Evolutionary conservation across 2,329 filamentous ascomycete species (phyloP), one percentile per base, ranked within the genome.

Genomic region (Ophiocordyceps camponoti-leonardi): DNA sequence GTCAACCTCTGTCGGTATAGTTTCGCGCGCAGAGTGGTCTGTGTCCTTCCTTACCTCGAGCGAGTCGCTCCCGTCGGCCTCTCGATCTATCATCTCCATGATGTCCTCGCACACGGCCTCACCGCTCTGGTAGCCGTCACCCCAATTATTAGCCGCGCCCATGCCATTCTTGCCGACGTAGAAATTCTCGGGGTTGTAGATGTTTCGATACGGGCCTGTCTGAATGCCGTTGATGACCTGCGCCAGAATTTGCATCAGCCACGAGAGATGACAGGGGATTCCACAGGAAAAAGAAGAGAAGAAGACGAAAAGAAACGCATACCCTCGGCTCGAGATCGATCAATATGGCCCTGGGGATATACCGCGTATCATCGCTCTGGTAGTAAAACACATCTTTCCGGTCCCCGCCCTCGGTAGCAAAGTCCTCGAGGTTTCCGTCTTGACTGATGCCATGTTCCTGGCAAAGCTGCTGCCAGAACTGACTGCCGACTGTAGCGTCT

Each of bases 341-440:
- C 44, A 98, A 71, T 56, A 98, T 96, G 43, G 92, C 90, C 59
- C 92, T 79, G 12, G 92, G 92, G 53, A 98, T 96, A 65, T 98
- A 98, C 67, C 92, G 78, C 48, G 92, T 98, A 61, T 98, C 92
- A 70, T 98, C 92, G 60, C 88, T 96, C 73, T 93, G 90, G 69
- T 96, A 98, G 75, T 94, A 96, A 68, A 96, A 96, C 49, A 98
- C 92, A 66, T 98, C 92, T 64, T 98, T 98, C 55, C 92, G 82
- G 67, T 98, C 92, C 53, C 90, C 88, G 59, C 92, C 92, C 64
- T 96, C 92, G 44, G 87, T 95, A 59, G 92, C 92, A 68, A 95
- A 95, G 63, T 95, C 88, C 61, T 95, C 88, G 48, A 98, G 75
- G 62, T 96, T 96, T 48, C 92, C 92, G 66, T 96, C 87, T 61